Conservation (phyloP, 768 basidiomycete genomes). For the Terana coerulea region DNA sequence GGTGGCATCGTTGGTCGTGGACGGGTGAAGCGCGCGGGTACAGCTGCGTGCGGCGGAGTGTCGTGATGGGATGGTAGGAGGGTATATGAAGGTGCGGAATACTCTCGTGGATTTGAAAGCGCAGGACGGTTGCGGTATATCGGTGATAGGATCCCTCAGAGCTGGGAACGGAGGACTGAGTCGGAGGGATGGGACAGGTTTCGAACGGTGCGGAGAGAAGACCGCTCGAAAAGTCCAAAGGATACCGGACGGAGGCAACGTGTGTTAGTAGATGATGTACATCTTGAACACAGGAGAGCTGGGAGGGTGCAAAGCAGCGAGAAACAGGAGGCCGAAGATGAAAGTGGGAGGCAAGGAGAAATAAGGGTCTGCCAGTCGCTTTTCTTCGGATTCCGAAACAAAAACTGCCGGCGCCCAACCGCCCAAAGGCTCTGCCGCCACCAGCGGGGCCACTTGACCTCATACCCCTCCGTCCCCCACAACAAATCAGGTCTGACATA, state of each 20-base stretch:
- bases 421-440: slow-evolving; percentile 2
- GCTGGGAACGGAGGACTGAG: slow-evolving; percentile 2
- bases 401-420: background rate
- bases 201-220: slow-evolving; percentile 7
- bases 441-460: background rate
- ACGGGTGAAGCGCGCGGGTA: background rate
- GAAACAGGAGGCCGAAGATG: background rate
- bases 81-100: slow-evolving; percentile 14
- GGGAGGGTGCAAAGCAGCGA: background rate
- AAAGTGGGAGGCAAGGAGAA: background rate
- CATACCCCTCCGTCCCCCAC: background rate
- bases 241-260: slow-evolving; percentile 8
- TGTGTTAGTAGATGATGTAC: slow-evolving; percentile 13
- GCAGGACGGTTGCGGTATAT: slow-evolving; percentile 9
- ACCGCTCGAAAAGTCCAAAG: slow-evolving; percentile 6
- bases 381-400: background rate
- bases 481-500: background rate
- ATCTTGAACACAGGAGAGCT: slow-evolving; percentile 3
- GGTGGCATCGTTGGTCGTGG: slow-evolving; percentile 17
- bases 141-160: slow-evolving; percentile 9
- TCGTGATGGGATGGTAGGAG: background rate
- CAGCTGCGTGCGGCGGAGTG: slow-evolving; percentile 4
- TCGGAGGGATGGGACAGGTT: slow-evolving; percentile 8
- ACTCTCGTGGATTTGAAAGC: background rate
- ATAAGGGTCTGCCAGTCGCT: background rate